Base-by-base conservation (phyloP, 805 yeast genomes). In the Zygotorulaspora florentina region DNA sequence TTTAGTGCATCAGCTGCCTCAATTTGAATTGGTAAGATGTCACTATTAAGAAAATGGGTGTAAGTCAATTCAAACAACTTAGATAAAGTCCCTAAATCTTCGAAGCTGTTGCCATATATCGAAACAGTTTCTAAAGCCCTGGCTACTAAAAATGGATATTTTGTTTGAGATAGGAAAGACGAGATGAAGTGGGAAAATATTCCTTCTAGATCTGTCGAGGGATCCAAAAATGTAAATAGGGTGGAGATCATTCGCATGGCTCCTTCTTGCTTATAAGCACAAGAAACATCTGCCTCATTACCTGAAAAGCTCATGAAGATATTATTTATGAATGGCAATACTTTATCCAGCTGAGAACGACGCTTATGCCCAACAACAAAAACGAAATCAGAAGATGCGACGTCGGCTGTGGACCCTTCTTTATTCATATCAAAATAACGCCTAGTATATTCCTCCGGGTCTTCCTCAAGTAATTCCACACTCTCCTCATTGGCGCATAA, bases 1-100 rank as follows among this genome's bases (percentile, higher is more conserved):
- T 88, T 95, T 45, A 93, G 73, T 0, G 96, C 95, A 57, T 88
- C 77, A 0, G 96, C 90, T 17, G 91, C 88, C 62, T 87, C 91
- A 43, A 93, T 79, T 64, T 83, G 87, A 8, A 90, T 81, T 0
- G 96, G 95, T 51, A 85, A 69, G 20, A 71, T 66, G 43, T 81
- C 82, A 42, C 72, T 57, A 53, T 50, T 58, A 52, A 64, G 59
- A 54, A 66, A 74, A 56, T 64, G 70, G 47, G 56, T 64, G 59
- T 57, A 73, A 47, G 71, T 67, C 33, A 66, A 64, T 57, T 72
- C 70, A 63, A 60, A 79, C 18, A 59, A 60, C 50, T 60, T 67
- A 33, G 70, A 75, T 39, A 67, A 61, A 47, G 66, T 67, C 34
- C 54, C 59, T 66, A 62, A 70, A 55, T 73, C 68, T 16, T 58